These are phyloP conservation scores for Epicoccum nigrum DNA, from an alignment of 2,329 filamentous ascomycete species.

Conservation along the genomic window DNA sequence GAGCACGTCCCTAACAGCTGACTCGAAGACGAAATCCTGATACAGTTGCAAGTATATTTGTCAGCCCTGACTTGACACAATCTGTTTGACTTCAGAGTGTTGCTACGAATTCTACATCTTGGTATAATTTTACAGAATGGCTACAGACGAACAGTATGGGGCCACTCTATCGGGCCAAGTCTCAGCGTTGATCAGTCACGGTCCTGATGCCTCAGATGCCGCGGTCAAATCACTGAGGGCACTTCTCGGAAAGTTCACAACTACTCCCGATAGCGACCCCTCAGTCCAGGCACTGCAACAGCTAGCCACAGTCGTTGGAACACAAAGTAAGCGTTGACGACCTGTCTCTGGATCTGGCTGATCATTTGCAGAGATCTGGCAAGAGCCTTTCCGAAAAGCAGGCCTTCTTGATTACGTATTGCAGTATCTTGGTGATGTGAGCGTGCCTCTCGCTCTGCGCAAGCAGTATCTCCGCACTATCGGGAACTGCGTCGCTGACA, in stretches of 20 bases:
- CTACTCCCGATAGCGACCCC: not conserved
- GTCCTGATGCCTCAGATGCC: not conserved
- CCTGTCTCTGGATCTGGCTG: constrained; percentile 20
- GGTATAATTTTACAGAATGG: constrained; percentile 1
- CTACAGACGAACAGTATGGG: not conserved
- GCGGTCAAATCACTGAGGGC: not conserved
- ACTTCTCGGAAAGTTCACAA: constrained; percentile 4
- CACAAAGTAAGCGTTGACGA: constrained; percentile 28
- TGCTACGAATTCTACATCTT: not conserved
- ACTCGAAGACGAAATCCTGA: not conserved
- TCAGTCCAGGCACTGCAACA: constrained; percentile 25
- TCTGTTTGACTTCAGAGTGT: not conserved
- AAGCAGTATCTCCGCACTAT: constrained; percentile 47
- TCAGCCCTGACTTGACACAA: not conserved
- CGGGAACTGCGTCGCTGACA: constrained; percentile 48
- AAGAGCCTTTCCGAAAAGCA: constrained; percentile 31
- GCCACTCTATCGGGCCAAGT: constrained; percentile 1
- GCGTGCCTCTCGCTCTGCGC: constrained; percentile 24
- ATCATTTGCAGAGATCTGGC: constrained; percentile 39
- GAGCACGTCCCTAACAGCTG: constrained; percentile 16
- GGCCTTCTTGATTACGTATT: constrained; percentile 40
- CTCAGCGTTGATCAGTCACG: not conserved
- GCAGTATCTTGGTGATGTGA: constrained; percentile 29
- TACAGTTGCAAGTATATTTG: not conserved
- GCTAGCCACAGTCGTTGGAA: constrained; percentile 44